Evolutionary conservation across 2,329 filamentous ascomycete genomes (phyloP).

Genomic region (Fusarium sp.): DNA sequence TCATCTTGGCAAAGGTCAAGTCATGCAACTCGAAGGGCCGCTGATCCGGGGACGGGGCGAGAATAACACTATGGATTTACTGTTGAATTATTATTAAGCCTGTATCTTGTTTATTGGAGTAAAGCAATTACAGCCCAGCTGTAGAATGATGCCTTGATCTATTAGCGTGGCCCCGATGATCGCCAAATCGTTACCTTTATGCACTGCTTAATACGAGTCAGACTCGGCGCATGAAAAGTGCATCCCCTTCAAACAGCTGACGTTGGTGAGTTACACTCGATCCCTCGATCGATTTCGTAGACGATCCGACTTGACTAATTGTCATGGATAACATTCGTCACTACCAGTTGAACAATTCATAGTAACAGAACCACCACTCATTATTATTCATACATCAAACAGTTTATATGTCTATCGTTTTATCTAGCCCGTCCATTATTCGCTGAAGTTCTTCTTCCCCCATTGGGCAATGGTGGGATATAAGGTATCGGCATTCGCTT

Average conservation of each 20-base stretch:
- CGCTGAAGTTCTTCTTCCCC: constrained; percentile 45
- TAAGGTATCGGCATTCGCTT: constrained; percentile 53
- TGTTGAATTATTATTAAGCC: neutral
- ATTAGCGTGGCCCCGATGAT: neutral
- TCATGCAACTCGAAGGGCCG: neutral
- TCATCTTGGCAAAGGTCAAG: neutral
- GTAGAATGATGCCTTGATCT: neutral
- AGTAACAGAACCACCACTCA: neutral
- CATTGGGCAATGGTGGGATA: constrained; percentile 49
- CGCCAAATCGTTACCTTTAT: neutral
- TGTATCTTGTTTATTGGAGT: neutral
- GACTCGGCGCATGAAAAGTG: neutral
- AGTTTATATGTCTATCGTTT: constrained; percentile 15
- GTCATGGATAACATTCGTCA: neutral
- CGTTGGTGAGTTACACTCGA: neutral
- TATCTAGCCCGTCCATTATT: constrained; percentile 47
- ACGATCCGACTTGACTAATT: neutral
- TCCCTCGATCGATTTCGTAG: neutral
- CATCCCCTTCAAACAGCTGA: neutral
- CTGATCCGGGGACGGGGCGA: constrained; percentile 22
- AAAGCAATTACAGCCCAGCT: constrained; percentile 13
- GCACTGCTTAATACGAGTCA: constrained; percentile 1
- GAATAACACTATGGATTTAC: neutral
- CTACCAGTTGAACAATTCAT: neutral
- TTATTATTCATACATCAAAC: constrained; percentile 3